A percentile compares a stretch with the other conserved stretches of the same genome.
Evolutionary conservation across 1,284 basidiomycete species (phyloP).

Genomic region (Retiboletus fuscus): DNA sequence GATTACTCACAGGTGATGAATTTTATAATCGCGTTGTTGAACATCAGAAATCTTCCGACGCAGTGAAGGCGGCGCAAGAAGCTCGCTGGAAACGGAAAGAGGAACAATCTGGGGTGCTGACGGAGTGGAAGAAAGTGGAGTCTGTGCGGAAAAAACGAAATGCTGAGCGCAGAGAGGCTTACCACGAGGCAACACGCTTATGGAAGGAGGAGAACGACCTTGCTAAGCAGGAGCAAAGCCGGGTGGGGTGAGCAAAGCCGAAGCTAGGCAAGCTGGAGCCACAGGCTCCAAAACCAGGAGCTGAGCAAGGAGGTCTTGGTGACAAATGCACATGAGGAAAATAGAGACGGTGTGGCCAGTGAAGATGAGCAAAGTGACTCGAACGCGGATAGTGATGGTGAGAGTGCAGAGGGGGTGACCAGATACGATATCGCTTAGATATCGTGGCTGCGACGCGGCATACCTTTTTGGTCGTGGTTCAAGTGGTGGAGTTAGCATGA

Average conservation of each 20-base stretch:
- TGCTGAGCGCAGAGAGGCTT: neutral
- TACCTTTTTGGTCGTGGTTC: neutral
- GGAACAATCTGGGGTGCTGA: neutral
- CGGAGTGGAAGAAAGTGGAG: neutral
- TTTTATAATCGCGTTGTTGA: neutral
- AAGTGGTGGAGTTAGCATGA: neutral
- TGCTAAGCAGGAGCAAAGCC: neutral
- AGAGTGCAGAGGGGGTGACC: neutral
- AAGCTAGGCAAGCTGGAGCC: neutral
- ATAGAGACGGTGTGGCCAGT: neutral
- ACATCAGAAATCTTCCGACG: neutral
- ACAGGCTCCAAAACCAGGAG: neutral
- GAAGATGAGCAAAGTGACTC: neutral
- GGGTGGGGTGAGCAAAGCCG: neutral
- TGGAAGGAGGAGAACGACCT: neutral
- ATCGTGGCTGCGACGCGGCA: neutral
- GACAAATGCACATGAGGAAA: neutral
- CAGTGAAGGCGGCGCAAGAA: neutral
- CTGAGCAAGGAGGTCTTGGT: neutral
- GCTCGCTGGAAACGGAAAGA: neutral
- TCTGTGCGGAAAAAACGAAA: neutral
- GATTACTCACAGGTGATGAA: neutral
- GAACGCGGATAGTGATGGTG: neutral
- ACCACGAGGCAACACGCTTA: neutral
- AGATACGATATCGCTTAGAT: neutral